These are phyloP conservation scores for Beauveria pseudobassiana DNA, from an alignment of 2,329 filamentous ascomycete genomes.

Conservation along the genomic window DNA sequence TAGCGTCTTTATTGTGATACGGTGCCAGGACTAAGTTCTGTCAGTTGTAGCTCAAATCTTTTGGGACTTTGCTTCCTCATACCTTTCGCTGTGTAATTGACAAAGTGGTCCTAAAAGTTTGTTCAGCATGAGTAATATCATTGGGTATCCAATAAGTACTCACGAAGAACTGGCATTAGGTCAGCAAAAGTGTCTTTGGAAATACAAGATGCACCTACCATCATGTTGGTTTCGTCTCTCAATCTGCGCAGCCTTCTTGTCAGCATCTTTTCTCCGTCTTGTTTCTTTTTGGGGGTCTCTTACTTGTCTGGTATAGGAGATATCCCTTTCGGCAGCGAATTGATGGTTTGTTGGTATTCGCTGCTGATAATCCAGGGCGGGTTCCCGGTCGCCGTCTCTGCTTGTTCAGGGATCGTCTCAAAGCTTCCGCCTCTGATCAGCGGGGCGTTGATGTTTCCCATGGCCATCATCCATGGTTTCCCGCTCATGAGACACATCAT, in stretches of 20 bases:
- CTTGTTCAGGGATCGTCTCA: background rate
- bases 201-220: slow-evolving; percentile 32
- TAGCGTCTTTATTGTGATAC: slow-evolving; percentile 45
- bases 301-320: slow-evolving; percentile 5
- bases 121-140: slow-evolving; percentile 2
- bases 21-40: slow-evolving; percentile 39
- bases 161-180: slow-evolving; percentile 38
- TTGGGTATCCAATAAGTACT: slow-evolving; percentile 16
- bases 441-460: background rate
- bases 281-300: background rate
- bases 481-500: background rate
- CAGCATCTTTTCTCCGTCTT: background rate
- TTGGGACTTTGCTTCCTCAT: slow-evolving; percentile 35
- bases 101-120: slow-evolving; percentile 45
- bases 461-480: background rate
- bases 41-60: slow-evolving; percentile 3
- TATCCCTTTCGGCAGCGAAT: background rate
- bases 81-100: slow-evolving; percentile 71
- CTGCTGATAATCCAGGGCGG: background rate
- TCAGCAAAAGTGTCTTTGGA: slow-evolving; percentile 15
- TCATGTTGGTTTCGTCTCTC: slow-evolving; percentile 72
- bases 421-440: background rate
- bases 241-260: slow-evolving; percentile 27
- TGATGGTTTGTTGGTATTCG: background rate
- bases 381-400: background rate